Base-by-base conservation (phyloP, 805 yeast species). In the Candida nitratophila region DNA sequence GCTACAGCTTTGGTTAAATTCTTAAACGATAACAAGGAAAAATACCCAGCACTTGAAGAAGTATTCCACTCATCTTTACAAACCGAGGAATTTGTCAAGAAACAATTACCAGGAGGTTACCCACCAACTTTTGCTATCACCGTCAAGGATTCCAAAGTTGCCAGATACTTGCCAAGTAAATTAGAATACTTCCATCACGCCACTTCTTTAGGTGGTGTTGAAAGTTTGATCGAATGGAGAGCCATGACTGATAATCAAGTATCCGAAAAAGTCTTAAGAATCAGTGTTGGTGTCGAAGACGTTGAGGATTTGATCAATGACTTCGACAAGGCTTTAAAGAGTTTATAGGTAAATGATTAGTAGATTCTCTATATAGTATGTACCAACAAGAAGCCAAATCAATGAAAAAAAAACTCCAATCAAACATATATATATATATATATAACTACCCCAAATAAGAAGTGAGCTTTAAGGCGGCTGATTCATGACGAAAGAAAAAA, bases 201-300 rank as follows among this genome's bases (percentile, higher is more conserved):
- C 4, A 89, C 96, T 0, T 87, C 96, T 2, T 69, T 91, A 24
- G 97, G 97, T 34, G 96, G 97, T 20, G 86, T 85, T 14, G 97
- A 91, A 64, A 83, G 95, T 39, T 68, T 89, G 56, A 79, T 90
- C 45, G 97, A 90, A 63, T 88, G 96, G 96, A 77, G 96, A 57
- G 82, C 87, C 0, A 57, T 90, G 65, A 74, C 83, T 21, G 91
- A 88, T 57, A 59, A 74, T 1, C 50, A 64, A 4, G 83, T 81
- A 14, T 68, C 74, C 19, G 73, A 76, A 20, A 73, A 76, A 1
- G 60, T 88, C 39, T 62, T 90, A 35, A 74, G 97, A 61, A 66
- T 90, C 6, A 85, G 95, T 47, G 70, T 85, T 37, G 98, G 97
- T 20, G 72, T 82, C 39, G 96, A 90, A 60, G 76, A 83, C 52